phyloP scores from a whole-genome alignment of 495 filamentous ascomycete species.

The Podospora fimiseda region DNA sequence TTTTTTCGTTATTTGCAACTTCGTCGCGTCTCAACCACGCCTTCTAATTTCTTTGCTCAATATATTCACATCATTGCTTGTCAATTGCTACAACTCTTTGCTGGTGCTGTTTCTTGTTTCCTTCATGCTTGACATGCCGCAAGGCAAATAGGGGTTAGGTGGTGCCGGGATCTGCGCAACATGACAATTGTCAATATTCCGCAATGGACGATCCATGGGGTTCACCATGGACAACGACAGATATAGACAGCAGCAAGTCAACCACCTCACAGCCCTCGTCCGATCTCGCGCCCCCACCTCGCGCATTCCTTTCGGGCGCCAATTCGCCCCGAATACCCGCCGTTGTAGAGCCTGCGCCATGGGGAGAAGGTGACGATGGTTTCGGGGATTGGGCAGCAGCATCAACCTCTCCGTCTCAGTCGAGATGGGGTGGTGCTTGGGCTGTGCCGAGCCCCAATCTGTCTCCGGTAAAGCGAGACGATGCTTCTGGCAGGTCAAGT shows the following conservation, averaged over 20 bases:
- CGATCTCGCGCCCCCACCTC: constrained; percentile 39
- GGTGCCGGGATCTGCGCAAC: constrained; percentile 11
- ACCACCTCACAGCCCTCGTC: constrained; percentile 28
- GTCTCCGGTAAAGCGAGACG: constrained; percentile 23
- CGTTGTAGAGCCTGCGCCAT: constrained; percentile 34
- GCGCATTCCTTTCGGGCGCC: constrained; percentile 37
- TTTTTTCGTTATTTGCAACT: not conserved
- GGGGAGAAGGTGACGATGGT: constrained; percentile 38
- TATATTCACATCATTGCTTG: too few species aligned
- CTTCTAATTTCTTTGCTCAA: too few species aligned
- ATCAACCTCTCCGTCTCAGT: constrained; percentile 17
- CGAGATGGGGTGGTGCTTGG: constrained; percentile 35
- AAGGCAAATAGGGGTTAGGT: constrained; percentile 1
- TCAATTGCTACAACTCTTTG: too few species aligned
- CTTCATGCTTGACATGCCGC: constrained; percentile 13
- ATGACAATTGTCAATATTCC: constrained; percentile 26
- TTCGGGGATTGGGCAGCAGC: constrained; percentile 39
- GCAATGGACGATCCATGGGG: constrained; percentile 55
- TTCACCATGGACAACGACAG: constrained; percentile 42
- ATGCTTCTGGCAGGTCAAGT: constrained; percentile 25
- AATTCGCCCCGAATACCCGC: constrained; percentile 25
- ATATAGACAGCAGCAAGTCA: constrained; percentile 26
- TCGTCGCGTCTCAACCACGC: not conserved
- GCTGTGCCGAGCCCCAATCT: constrained; percentile 28
- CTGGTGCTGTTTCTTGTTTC: too few species aligned